A percentile compares a stretch with the other conserved stretches of the same genome.
Conservation (phyloP, 129 eudicot species). For the Logfia minima region DNA sequence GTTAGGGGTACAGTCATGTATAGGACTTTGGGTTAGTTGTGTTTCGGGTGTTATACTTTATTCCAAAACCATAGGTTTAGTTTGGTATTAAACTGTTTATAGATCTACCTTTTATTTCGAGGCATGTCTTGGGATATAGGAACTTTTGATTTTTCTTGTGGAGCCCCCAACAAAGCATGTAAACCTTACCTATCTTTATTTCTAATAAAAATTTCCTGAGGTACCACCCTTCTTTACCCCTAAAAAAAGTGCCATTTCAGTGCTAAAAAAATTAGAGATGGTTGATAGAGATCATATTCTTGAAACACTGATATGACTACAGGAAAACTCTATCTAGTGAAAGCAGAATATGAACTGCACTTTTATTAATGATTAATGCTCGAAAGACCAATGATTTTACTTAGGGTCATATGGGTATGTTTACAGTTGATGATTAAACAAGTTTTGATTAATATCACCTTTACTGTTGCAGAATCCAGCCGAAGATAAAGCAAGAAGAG, state of each 20-base stretch:
- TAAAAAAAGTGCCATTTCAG: not conserved
- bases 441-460: conserved; percentile 7
- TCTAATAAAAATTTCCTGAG: too few relatives aligned
- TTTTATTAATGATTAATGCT: not conserved
- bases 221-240: too few relatives aligned
- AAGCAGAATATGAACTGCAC: not conserved
- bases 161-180: too few relatives aligned
- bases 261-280: not conserved
- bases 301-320: conserved; percentile 9
- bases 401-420: not conserved
- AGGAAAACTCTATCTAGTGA: conserved; percentile 13
- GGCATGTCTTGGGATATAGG: too few relatives aligned
- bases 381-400: not conserved
- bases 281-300: conserved; percentile 1
- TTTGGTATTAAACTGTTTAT: not conserved
- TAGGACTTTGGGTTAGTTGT: not conserved
- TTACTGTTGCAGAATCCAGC: conserved; percentile 47
- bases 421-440: not conserved
- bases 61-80: too few relatives aligned
- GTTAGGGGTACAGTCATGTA: too few relatives aligned
- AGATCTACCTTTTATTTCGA: not conserved
- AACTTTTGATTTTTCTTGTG: too few relatives aligned
- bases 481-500: conserved; percentile 59
- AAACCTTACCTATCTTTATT: too few relatives aligned
- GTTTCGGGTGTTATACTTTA: not conserved